These are phyloP conservation scores for Colletotrichum kahawae DNA, from an alignment of 2,329 filamentous ascomycete species.

Conservation along the genomic window DNA sequence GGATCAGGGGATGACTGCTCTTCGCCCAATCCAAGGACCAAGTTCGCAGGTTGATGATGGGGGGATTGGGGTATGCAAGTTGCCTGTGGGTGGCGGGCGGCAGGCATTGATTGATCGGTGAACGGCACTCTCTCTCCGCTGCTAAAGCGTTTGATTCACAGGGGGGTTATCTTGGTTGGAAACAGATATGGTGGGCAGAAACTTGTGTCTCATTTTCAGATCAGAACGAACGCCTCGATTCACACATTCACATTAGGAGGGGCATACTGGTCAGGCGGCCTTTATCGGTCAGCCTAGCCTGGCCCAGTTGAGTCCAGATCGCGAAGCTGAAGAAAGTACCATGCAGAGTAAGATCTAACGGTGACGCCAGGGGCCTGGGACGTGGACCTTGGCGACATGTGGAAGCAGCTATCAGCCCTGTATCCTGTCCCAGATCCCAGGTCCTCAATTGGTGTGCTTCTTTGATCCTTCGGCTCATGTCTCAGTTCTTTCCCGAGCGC, in stretches of 20 bases:
- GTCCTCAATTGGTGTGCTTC: background rate
- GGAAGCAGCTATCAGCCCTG: constrained; percentile 16
- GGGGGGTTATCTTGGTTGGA: background rate
- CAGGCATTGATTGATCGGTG: background rate
- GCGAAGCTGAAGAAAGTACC: background rate
- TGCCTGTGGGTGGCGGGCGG: background rate
- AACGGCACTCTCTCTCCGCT: background rate
- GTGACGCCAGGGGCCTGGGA: constrained; percentile 10
- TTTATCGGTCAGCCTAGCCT: background rate
- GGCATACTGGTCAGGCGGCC: background rate
- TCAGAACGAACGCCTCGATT: background rate
- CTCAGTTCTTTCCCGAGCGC: background rate
- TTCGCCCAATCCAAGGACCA: background rate
- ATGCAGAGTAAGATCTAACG: constrained; percentile 10
- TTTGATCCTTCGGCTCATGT: background rate
- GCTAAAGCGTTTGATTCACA: background rate
- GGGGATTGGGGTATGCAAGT: background rate
- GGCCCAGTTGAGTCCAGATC: background rate
- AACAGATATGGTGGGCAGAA: background rate
- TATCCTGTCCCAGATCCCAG: background rate
- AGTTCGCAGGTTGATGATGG: background rate
- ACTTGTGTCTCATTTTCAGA: background rate
- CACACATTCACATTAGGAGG: background rate
- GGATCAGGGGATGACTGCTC: background rate
- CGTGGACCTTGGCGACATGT: background rate